These are phyloP conservation scores for Lolium multiflorum DNA, from an alignment of 176 grass and related monocot genomes.

Conservation along the genomic window DNA sequence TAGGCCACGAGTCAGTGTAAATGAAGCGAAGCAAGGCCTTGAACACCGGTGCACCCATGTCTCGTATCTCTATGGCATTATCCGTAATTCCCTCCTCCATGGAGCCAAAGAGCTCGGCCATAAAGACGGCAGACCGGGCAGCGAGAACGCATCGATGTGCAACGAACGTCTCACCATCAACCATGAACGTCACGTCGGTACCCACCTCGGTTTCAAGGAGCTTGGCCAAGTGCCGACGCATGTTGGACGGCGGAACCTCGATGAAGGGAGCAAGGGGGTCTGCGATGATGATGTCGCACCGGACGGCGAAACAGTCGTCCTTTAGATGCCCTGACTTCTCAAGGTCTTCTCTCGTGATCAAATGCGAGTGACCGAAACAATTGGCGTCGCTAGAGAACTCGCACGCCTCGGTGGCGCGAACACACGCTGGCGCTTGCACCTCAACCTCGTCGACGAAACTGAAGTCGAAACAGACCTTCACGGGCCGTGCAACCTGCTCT, in stretches of 20 bases:
- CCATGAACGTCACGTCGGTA: slow-evolving; percentile 37
- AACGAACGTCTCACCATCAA: neutral
- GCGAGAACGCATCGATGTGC: slow-evolving; percentile 11
- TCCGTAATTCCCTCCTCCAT: too few relatives aligned
- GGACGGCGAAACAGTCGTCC: neutral
- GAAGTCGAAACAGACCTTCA: too few relatives aligned
- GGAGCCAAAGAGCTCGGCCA: neutral
- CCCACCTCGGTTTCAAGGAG: slow-evolving; percentile 26
- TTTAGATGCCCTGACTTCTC: neutral
- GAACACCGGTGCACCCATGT: too few relatives aligned
- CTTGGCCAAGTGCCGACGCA: slow-evolving; percentile 13
- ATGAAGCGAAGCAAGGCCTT: too few relatives aligned
- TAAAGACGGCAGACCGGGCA: neutral
- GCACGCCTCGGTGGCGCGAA: too few relatives aligned
- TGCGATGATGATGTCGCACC: neutral
- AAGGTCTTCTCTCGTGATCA: neutral
- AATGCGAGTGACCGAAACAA: too few relatives aligned
- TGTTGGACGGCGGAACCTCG: neutral
- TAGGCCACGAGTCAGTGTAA: too few relatives aligned
- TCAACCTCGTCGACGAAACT: too few relatives aligned
- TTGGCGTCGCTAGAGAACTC: too few relatives aligned
- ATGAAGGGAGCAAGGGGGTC: neutral
- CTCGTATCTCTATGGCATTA: too few relatives aligned
- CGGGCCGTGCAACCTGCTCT: too few relatives aligned
- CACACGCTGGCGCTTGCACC: too few relatives aligned